phyloP scores from a whole-genome alignment of 345 rosid genomes.

The Erodium maritimum region DNA sequence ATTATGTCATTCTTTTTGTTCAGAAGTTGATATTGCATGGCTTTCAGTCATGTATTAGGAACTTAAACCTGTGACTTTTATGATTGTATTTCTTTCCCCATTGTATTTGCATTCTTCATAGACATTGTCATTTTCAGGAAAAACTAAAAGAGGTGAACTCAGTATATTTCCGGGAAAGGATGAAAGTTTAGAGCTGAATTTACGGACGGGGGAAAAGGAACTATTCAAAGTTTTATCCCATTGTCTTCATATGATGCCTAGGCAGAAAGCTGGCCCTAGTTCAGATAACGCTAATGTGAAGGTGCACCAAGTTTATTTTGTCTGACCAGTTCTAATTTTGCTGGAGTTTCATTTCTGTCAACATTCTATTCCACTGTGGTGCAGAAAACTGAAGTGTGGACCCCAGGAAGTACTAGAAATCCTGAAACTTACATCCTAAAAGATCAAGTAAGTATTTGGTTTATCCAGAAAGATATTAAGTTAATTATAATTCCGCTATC shows the following conservation, averaged over 20 bases:
- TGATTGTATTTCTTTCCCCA: background rate
- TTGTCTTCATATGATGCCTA: slow-evolving; percentile 96
- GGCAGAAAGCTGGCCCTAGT: slow-evolving; percentile 44
- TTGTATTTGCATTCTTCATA: background rate
- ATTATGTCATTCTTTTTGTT: too few relatives aligned
- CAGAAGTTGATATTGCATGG: too few relatives aligned
- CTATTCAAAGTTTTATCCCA: slow-evolving; percentile 58
- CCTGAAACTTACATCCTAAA: slow-evolving; percentile 73
- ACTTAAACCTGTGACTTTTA: background rate
- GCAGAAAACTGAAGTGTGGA: slow-evolving; percentile 65
- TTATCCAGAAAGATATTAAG: background rate
- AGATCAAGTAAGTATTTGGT: slow-evolving; percentile 57
- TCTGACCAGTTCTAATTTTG: background rate
- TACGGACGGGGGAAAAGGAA: slow-evolving; percentile 34
- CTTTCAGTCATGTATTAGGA: too few relatives aligned
- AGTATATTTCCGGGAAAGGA: slow-evolving; percentile 49
- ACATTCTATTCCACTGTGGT: slow-evolving; percentile 5
- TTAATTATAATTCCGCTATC: background rate
- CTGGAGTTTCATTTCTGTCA: slow-evolving; percentile 3
- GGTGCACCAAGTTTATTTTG: slow-evolving; percentile 20
- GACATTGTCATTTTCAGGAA: background rate
- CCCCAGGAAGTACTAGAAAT: slow-evolving; percentile 60
- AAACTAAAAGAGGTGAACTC: background rate
- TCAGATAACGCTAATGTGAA: slow-evolving; percentile 31
- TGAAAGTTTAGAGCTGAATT: slow-evolving; percentile 86